Percentiles rank a stretch among this genome's conserved stretches.
Conservation (phyloP, 2,329 filamentous ascomycete genomes). For the Beauveria rudraprayagi region DNA sequence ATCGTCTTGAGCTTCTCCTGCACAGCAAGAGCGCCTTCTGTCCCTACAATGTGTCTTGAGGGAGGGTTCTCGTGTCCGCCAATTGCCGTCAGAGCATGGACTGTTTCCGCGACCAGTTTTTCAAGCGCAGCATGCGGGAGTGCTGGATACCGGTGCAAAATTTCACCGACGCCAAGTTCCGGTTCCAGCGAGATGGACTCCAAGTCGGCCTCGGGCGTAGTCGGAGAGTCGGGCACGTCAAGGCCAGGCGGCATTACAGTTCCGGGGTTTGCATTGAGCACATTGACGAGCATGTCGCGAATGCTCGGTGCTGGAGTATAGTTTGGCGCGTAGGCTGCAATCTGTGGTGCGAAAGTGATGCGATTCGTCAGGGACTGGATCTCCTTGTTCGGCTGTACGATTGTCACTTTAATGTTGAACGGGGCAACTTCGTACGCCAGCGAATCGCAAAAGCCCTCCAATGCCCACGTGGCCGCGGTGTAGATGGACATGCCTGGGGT, state of each 20-base stretch:
- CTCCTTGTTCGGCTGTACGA: conserved; percentile 93
- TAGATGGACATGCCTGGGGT: conserved; percentile 88
- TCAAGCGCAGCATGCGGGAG: conserved; percentile 62
- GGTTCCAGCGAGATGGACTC: conserved; percentile 26
- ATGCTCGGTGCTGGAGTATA: conserved; percentile 62
- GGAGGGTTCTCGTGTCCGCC: conserved; percentile 95
- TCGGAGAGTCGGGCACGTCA: conserved; percentile 22
- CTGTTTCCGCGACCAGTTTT: conserved; percentile 74
- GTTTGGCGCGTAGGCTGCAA: conserved; percentile 42
- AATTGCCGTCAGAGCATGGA: conserved; percentile 84
- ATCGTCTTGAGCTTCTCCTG: conserved; percentile 96
- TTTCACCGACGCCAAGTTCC: conserved; percentile 30
- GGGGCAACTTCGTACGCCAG: conserved; percentile 93
- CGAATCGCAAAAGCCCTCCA: conserved; percentile 93
- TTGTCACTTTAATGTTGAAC: conserved; percentile 93
- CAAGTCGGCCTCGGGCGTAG: conserved; percentile 22
- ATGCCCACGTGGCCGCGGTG: conserved; percentile 85
- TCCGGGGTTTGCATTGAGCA: conserved; percentile 69
- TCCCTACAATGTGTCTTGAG: conserved; percentile 85
- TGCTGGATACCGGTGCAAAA: conserved; percentile 64
- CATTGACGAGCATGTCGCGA: conserved; percentile 71
- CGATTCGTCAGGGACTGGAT: conserved; percentile 80
- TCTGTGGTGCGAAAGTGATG: conserved; percentile 73
- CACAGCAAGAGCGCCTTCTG: conserved; percentile 78
- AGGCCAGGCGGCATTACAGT: conserved; percentile 36